Base-by-base conservation (phyloP, 2,329 filamentous ascomycete genomes). In the Onygenales sp. region DNA sequence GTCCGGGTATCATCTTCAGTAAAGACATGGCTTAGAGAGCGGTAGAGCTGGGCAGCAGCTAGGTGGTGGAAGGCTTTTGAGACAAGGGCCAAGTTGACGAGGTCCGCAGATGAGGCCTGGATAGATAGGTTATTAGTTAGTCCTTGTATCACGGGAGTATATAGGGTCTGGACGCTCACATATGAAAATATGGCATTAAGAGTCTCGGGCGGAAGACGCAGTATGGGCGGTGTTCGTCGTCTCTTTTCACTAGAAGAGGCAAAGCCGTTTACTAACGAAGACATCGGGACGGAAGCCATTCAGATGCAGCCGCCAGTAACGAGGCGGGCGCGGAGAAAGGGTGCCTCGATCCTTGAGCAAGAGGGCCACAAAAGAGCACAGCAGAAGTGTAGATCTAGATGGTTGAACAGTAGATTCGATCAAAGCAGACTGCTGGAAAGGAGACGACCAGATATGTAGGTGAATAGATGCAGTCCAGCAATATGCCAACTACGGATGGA, bases 1-100 rank as follows among this genome's bases (percentile, higher is more conserved):
- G 65, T 66, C 1, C 71, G 63, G 54, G 80, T 77, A 58, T 82
- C 78, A 51, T 81, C 77, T 54, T 82, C 79, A n/a, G 78, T 76
- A 61, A 85, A 83, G 52, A 82, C 70, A 57, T 84, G 82, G 61
- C 77, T 71, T 62, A 85, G 81, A 53, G 72, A 77, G 56, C 79
- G 78, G 63, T 85, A 85, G 13, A 85, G 69, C 55, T 80, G 72
- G 42, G 77, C 69, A 45, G 81, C 77, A 46, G 81, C 80, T 32
- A 84, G 70, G 39, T 81, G 74, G 58, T 77, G 77, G 60, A 83
- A 81, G 53, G 77, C 74, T 54, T 68, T 77, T 44, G 77, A 83
- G 54, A 83, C 81, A 36, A 83, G 75, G 11, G 80, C 75, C 49
- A 84, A 72, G 56, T 75, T 78, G 33, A 52, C 51, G 9, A 59